These are phyloP conservation scores for Chalciporus pseudorubinellus DNA, from an alignment of 768 basidiomycete genomes.

Conservation along the genomic window DNA sequence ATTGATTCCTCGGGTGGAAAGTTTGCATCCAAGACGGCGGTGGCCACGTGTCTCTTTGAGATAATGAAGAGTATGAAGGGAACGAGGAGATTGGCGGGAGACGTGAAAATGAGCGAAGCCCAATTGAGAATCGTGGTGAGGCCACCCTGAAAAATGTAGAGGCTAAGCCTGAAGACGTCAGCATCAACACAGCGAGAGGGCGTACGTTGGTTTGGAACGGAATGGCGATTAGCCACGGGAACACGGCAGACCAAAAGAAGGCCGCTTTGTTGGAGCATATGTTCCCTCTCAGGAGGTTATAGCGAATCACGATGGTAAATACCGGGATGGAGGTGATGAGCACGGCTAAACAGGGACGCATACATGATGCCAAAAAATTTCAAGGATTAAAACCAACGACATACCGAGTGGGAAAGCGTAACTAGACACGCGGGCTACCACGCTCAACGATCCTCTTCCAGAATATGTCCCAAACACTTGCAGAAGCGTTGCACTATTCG, in stretches of 20 bases:
- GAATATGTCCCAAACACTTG: constrained; percentile 12
- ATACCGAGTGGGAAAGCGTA: constrained; percentile 22
- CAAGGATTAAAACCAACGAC: background rate
- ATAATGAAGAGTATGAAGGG: constrained; percentile 21
- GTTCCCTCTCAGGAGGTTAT: constrained; percentile 25
- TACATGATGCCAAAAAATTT: background rate
- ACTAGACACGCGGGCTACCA: constrained; percentile 13
- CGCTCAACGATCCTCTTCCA: constrained; percentile 2
- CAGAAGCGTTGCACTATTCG: constrained; percentile 12
- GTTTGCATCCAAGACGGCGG: constrained; percentile 17
- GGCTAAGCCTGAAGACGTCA: background rate
- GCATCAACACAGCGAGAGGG: background rate
- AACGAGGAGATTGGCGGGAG: constrained; percentile 22
- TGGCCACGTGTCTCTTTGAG: constrained; percentile 19
- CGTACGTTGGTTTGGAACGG: constrained; percentile 26
- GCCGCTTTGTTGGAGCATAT: constrained; percentile 22
- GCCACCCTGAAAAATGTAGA: constrained; percentile 6
- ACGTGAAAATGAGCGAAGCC: constrained; percentile 25
- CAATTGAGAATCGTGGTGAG: constrained; percentile 20
- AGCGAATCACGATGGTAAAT: constrained; percentile 23
- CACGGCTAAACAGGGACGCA: constrained; percentile 12
- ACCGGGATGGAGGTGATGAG: constrained; percentile 26
- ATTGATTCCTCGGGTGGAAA: constrained; percentile 2
- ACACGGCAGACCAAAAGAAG: constrained; percentile 23
- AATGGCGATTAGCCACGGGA: constrained; percentile 24